Base-by-base conservation (phyloP, 2,329 filamentous ascomycete species). In the Periconia sp. region DNA sequence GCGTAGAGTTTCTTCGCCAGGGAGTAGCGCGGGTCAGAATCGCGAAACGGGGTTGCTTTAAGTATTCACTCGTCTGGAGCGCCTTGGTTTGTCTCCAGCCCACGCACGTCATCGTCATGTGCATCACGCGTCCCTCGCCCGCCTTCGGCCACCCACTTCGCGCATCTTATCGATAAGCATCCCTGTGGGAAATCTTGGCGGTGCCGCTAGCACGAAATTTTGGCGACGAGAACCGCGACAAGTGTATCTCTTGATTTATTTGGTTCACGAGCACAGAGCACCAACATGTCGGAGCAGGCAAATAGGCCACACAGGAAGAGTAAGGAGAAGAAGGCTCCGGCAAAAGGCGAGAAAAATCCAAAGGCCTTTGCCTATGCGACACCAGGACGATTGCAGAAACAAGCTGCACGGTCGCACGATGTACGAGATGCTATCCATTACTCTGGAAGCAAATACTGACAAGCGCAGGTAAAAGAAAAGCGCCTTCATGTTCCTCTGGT, bases 401-500 rank as follows among this genome's bases (percentile, higher is more conserved):
- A 88, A 54, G 88, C 86, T 4, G 84, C 85, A 39, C 79, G 88
- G 64, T 87, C 85, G 46, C 80, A 85, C 63, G 86, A 89, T 80
- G 85, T 86, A 75, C 19, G 76, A 16, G 33, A n/a, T 18, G 10
- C 4, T 4, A 4, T 13, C 8, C 7, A 3, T 1, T 3, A 0
- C 5, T 5, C n/a, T 1, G 7, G 13, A 3, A 28, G 16, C 9
- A 15, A 9, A 13, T 26, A 36, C 50, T 61, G 26, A 63, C 28
- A 29, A 12, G 0, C 5, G 10, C 64, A 92, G 87, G 85, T 96
- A 72, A 94, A 90, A 80, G 95, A 99, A 74, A 96, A 95, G 74
- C 84, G 92, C 46, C 80, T 97, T 26, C 95, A 99, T 79, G 94
- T 99, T 13, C 94, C 94, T 31, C 87, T 96, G 68, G 88, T 97